Evolutionary conservation across 2,329 filamentous ascomycete genomes (phyloP).

Genomic region (Ophiostoma perfectum): DNA sequence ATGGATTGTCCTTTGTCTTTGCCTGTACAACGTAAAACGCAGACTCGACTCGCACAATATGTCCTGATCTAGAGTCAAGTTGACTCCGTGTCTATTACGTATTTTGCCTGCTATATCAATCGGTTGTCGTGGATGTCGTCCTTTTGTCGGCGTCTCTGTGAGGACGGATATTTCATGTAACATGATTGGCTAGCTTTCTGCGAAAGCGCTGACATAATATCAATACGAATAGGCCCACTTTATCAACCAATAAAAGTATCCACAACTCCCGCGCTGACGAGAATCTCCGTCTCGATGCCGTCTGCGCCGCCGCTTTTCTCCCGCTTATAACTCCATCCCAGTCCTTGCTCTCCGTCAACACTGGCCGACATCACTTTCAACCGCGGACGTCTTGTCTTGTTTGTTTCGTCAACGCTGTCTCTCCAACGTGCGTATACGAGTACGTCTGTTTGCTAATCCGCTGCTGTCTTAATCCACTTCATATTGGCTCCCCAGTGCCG

Average conservation of each 20-base stretch:
- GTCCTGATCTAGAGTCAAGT: neutral
- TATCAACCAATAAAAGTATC: neutral
- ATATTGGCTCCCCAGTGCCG: too few relatives aligned
- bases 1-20: too few relatives aligned
- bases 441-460: too few relatives aligned
- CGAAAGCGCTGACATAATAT: neutral
- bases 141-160: neutral
- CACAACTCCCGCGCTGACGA: neutral
- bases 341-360: too few relatives aligned
- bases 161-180: conserved; percentile 2
- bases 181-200: neutral
- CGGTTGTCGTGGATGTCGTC: neutral
- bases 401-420: neutral
- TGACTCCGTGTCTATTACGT: too few relatives aligned
- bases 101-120: too few relatives aligned
- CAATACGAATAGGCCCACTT: neutral
- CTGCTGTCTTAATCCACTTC: too few relatives aligned
- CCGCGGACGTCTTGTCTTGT: neutral
- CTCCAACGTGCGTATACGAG: too few relatives aligned
- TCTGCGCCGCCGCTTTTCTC: conserved; percentile 25
- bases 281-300: conserved; percentile 7
- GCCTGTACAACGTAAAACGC: too few relatives aligned
- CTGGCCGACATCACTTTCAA: too few relatives aligned
- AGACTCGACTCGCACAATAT: neutral
- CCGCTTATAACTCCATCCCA: conserved; percentile 20